Percentiles rank a stretch among this genome's conserved stretches.
Evolutionary conservation across 805 yeast genomes (phyloP).

Genomic region (Blastobotrys robertii): DNA sequence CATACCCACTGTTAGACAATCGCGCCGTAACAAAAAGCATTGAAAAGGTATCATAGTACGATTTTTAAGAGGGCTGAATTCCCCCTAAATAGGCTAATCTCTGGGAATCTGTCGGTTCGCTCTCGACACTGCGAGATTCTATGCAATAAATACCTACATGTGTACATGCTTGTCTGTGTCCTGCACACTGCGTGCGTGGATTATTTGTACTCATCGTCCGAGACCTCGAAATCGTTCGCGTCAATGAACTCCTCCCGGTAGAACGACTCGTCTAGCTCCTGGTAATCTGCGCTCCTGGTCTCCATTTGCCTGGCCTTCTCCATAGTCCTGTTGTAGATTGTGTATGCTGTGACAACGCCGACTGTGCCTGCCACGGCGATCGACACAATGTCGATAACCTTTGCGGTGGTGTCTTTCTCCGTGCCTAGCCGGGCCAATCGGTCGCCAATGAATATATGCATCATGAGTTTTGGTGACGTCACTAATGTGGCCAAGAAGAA

Average conservation of each 20-base stretch:
- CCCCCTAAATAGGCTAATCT: no score
- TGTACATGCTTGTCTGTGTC: no score
- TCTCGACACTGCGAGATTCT: no score
- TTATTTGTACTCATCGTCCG: constrained; percentile 13
- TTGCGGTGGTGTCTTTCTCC: constrained; percentile 37
- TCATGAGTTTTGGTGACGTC: constrained; percentile 74
- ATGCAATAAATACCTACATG: no score
- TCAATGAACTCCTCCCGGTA: constrained; percentile 9
- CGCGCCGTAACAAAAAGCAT: no score
- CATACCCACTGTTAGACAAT: no score
- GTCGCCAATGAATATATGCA: constrained; percentile 70
- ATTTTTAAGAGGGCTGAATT: no score
- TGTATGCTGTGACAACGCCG: constrained; percentile 50
- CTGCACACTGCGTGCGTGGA: no score
- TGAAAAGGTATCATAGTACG: no score
- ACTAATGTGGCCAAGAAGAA: constrained; percentile 63
- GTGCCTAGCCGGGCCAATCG: constrained; percentile 61
- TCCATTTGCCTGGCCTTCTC: constrained; percentile 23
- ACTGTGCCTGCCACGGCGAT: constrained; percentile 47
- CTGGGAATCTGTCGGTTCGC: no score
- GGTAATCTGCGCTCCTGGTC: constrained; percentile 7
- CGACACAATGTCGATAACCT: constrained; percentile 53
- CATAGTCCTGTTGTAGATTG: constrained; percentile 50
- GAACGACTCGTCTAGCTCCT: constrained; percentile 8
- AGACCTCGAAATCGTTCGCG: constrained; percentile 23